Evolutionary conservation across 73 alveolate genomes (phyloP).

Genomic region (Paramecium tetraurelia): DNA sequence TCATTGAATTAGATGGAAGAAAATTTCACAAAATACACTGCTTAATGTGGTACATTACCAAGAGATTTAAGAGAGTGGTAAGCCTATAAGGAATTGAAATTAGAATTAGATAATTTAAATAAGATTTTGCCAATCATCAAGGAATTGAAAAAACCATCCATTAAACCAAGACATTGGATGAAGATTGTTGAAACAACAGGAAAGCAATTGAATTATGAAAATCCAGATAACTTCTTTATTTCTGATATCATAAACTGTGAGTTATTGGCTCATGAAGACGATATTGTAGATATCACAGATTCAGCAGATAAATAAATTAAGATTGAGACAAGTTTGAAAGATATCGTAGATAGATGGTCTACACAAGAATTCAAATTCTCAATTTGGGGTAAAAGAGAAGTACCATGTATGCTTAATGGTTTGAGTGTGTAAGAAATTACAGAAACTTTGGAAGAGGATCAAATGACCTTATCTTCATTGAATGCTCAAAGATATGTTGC

Average conservation of each 20-base stretch:
- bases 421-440: conserved; percentile 94
- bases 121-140: conserved; percentile 90
- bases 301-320: conserved; percentile 99
- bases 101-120: conserved; percentile 88
- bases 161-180: conserved; percentile 97
- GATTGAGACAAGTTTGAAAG: conserved; percentile 88
- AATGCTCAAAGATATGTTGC: conserved; percentile 94
- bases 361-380: conserved; percentile 95
- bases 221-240: conserved; percentile 76
- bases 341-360: conserved; percentile 95
- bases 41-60: conserved; percentile 92
- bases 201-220: conserved; percentile 58
- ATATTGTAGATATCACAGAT: conserved; percentile 96
- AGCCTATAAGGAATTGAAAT: conserved; percentile 95
- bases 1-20: conserved; percentile 87
- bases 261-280: conserved; percentile 94
- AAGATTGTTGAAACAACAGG: conserved; percentile 86
- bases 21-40: conserved; percentile 78
- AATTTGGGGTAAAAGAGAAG: conserved; percentile 97
- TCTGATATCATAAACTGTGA: conserved; percentile 89
- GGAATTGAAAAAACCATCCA: conserved; percentile 88
- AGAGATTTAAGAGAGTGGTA: conserved; percentile 95
- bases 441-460: conserved; percentile 99
- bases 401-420: conserved; percentile 97
- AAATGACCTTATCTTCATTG: conserved; percentile 90